Percentiles rank a stretch among this genome's conserved stretches.
phyloP scores from a whole-genome alignment of 495 filamentous ascomycete species.

The Aspergillus sclerotiicarbonarius region DNA sequence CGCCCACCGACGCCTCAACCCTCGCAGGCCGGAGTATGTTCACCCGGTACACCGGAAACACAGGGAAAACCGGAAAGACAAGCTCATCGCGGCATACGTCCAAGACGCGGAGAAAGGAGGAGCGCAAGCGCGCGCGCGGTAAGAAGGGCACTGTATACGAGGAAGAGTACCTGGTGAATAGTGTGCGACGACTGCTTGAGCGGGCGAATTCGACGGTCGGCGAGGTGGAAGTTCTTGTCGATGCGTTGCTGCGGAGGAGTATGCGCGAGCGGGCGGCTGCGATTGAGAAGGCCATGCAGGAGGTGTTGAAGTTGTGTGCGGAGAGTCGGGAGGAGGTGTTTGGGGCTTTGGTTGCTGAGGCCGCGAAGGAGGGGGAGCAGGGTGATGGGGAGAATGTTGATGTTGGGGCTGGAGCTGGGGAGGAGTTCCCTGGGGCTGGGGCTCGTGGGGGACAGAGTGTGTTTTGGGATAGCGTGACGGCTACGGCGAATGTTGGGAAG shows the following conservation, averaged over 20 bases:
- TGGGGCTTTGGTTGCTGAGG: slow-evolving; percentile 22
- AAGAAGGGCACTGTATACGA: slow-evolving; percentile 97
- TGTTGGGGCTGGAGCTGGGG: slow-evolving; percentile 2
- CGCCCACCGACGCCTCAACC: slow-evolving; percentile 77
- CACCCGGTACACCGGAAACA: slow-evolving; percentile 87
- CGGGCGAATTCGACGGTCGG: slow-evolving; percentile 66
- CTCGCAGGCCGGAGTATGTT: slow-evolving; percentile 73
- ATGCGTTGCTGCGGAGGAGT: slow-evolving; percentile 68
- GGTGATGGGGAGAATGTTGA: slow-evolving; percentile 10
- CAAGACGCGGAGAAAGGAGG: slow-evolving; percentile 80
- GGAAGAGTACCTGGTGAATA: slow-evolving; percentile 92
- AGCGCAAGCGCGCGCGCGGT: slow-evolving; percentile 89
- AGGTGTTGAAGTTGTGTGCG: slow-evolving; percentile 67
- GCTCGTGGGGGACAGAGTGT: slow-evolving; percentile 37
- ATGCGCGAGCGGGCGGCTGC: slow-evolving; percentile 87
- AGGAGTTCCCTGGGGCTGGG: slow-evolving; percentile 27
- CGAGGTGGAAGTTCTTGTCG: slow-evolving; percentile 70
- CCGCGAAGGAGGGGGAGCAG: slow-evolving; percentile 15
- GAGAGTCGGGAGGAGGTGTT: slow-evolving; percentile 68
- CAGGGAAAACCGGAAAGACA: slow-evolving; percentile 84
- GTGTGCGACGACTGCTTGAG: slow-evolving; percentile 78
- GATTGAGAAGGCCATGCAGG: slow-evolving; percentile 66
- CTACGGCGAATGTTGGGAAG: slow-evolving; percentile 19
- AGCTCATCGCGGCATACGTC: slow-evolving; percentile 68
- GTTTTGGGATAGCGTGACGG: slow-evolving; percentile 40